These are phyloP conservation scores for Sporobolomyces phaffii DNA, from an alignment of 768 basidiomycete species.

Conservation along the genomic window DNA sequence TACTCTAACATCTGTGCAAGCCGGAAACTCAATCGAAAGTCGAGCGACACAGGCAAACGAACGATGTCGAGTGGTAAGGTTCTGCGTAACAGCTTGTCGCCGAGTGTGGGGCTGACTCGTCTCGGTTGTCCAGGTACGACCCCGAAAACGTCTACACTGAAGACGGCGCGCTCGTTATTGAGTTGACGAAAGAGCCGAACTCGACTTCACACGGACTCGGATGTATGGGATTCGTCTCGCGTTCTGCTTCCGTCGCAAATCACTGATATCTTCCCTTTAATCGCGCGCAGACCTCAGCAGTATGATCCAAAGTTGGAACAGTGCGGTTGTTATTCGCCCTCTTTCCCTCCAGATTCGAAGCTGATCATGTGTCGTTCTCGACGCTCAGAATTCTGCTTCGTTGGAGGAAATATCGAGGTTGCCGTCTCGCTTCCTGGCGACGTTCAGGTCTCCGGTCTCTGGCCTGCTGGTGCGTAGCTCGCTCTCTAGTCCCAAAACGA, in stretches of 20 bases:
- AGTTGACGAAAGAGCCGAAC: constrained; percentile 15
- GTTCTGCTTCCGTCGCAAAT: too few relatives aligned
- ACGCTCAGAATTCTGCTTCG: constrained; percentile 33
- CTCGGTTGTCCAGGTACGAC: constrained; percentile 42
- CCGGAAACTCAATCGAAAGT: too few relatives aligned
- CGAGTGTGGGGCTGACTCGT: neutral
- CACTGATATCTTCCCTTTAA: neutral
- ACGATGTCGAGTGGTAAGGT: constrained; percentile 42
- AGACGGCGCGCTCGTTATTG: constrained; percentile 42
- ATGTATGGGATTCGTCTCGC: constrained; percentile 47
- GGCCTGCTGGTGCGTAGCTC: constrained; percentile 18
- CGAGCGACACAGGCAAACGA: constrained; percentile 28
- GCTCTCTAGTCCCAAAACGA: neutral
- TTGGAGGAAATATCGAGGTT: constrained; percentile 35
- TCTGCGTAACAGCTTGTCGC: neutral
- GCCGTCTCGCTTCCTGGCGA: constrained; percentile 12
- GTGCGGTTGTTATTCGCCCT: neutral
- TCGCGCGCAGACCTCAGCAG: constrained; percentile 23
- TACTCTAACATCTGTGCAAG: too few relatives aligned
- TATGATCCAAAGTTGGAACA: constrained; percentile 36
- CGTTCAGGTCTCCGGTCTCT: constrained; percentile 5
- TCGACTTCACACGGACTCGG: constrained; percentile 61
- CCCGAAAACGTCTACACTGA: constrained; percentile 46
- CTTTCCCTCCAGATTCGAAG: neutral
- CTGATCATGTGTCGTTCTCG: neutral